These are phyloP conservation scores for Termitomyces sp. DNA, from an alignment of 768 basidiomycete genomes.

Conservation along the genomic window DNA sequence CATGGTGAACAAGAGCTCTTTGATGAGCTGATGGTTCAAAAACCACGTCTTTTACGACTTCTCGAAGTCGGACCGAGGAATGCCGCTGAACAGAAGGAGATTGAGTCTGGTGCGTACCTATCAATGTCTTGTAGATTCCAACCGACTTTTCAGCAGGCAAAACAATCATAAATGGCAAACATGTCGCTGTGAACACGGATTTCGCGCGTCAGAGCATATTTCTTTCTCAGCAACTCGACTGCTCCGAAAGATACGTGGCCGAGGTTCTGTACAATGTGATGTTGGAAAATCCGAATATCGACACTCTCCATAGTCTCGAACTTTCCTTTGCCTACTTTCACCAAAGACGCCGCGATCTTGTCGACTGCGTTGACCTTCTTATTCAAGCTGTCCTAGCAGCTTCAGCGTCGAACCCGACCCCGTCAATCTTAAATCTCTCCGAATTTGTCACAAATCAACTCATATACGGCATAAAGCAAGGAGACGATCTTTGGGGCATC, in stretches of 20 bases:
- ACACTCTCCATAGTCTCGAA: conserved; percentile 57
- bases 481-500: conserved; percentile 6
- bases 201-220: conserved; percentile 77
- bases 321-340: conserved; percentile 66
- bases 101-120: conserved; percentile 56
- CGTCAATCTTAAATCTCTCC: conserved; percentile 48
- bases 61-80: conserved; percentile 64
- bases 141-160: conserved; percentile 46
- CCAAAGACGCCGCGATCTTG: conserved; percentile 61
- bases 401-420: conserved; percentile 37
- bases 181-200: conserved; percentile 73
- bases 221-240: conserved; percentile 75
- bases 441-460: conserved; percentile 45
- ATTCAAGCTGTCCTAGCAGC: conserved; percentile 59
- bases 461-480: conserved; percentile 26
- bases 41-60: conserved; percentile 56
- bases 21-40: conserved; percentile 68
- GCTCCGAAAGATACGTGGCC: conserved; percentile 80
- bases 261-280: conserved; percentile 64
- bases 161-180: conserved; percentile 56
- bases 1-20: conserved; percentile 73
- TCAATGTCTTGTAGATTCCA: not conserved
- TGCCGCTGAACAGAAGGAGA: conserved; percentile 62
- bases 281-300: conserved; percentile 61
- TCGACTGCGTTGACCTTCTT: conserved; percentile 67